Evolutionary conservation across 2,329 filamentous ascomycete genomes (phyloP).

Genomic region (Ceratocystis destructans): DNA sequence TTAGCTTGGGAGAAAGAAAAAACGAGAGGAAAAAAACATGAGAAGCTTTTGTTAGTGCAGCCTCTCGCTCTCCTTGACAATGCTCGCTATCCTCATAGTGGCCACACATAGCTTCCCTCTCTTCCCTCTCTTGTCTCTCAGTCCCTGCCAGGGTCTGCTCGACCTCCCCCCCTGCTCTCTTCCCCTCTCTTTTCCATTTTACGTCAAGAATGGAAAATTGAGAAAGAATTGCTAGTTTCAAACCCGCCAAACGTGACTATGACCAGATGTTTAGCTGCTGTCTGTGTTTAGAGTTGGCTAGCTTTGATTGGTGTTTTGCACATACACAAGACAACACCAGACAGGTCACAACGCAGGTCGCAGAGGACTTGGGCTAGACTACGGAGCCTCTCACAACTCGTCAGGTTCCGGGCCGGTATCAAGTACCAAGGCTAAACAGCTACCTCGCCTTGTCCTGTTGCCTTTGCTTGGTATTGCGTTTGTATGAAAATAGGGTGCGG

Average conservation of each 20-base stretch:
- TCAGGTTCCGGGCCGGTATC: not conserved
- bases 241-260: not conserved
- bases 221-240: not conserved
- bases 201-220: conserved; percentile 2
- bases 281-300: not conserved
- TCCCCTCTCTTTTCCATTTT: not conserved
- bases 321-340: not conserved
- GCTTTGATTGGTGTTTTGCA: not conserved
- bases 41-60: not conserved
- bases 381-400: not conserved
- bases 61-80: not conserved
- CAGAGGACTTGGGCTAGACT: no score
- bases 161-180: not conserved
- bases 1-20: not conserved
- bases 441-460: no score
- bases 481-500: not conserved
- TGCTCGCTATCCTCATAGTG: no score
- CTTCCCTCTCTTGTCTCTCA: not conserved
- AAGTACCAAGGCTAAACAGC: not conserved
- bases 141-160: not conserved
- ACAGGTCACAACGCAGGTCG: not conserved
- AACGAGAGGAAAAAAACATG: not conserved
- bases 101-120: not conserved
- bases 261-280: not conserved
- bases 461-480: not conserved